These are phyloP conservation scores for Boletus eberwhitei DNA, from an alignment of 768 basidiomycete genomes.

Conservation along the genomic window DNA sequence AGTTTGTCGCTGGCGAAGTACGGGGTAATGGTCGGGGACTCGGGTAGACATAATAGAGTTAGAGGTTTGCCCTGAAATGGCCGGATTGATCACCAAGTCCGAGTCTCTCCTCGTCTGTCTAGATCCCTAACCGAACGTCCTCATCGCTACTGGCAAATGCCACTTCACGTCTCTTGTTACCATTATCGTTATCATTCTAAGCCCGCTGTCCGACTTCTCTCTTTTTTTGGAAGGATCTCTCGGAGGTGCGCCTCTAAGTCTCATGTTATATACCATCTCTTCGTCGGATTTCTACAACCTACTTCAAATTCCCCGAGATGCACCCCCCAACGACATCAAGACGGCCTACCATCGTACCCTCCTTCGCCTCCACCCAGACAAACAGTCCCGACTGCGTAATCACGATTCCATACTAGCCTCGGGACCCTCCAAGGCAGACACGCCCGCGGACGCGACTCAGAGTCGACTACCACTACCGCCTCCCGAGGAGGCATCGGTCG, in stretches of 20 bases:
- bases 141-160: constrained; percentile 16
- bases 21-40: neutral
- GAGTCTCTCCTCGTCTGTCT: constrained; percentile 22
- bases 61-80: too few species aligned
- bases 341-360: constrained; percentile 66
- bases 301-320: constrained; percentile 49
- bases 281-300: constrained; percentile 55
- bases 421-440: too few species aligned
- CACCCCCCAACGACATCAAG: constrained; percentile 58
- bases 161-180: neutral
- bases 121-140: constrained; percentile 1
- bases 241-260: too few species aligned
- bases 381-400: constrained; percentile 23
- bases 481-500: constrained; percentile 18
- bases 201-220: too few species aligned
- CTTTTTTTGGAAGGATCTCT: too few species aligned
- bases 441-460: too few species aligned
- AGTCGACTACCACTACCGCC: neutral
- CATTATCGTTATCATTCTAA: too few species aligned
- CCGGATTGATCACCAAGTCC: constrained; percentile 26
- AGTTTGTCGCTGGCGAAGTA: neutral
- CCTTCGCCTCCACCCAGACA: constrained; percentile 65
- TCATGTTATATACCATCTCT: neutral
- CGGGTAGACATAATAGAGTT: constrained; percentile 8
- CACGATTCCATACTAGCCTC: constrained; percentile 12